Percentiles rank a stretch among this genome's conserved stretches.
phyloP scores from a whole-genome alignment of 2,329 filamentous ascomycete genomes.

The Trichoderma koningiopsis region DNA sequence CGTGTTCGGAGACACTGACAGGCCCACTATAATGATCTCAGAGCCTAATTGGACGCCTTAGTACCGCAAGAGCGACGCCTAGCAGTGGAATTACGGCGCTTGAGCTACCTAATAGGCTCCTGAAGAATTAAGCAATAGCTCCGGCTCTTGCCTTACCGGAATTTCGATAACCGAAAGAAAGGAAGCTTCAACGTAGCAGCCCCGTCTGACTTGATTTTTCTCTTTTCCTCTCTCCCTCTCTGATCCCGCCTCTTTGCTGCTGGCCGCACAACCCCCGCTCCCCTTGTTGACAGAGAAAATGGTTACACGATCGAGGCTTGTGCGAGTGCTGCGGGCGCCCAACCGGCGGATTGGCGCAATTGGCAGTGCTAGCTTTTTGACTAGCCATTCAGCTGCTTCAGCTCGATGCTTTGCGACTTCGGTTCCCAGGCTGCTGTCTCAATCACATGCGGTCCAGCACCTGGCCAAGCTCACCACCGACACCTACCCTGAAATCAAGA shows the following conservation, averaged over 20 bases:
- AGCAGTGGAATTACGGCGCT: background rate
- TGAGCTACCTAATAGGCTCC: background rate
- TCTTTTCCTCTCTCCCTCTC: background rate
- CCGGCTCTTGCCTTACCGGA: conserved; percentile 11
- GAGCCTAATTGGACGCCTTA: background rate
- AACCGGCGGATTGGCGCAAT: conserved; percentile 18
- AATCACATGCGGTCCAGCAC: conserved; percentile 30
- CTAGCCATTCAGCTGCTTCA: conserved; percentile 5
- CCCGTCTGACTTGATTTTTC: conserved; percentile 3
- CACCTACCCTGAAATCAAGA: conserved; percentile 79
- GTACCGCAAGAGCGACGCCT: background rate
- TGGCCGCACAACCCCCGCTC: conserved; percentile 7
- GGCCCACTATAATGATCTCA: conserved; percentile 4
- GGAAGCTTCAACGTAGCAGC: conserved; percentile 7
- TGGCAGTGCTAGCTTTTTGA: conserved; percentile 10
- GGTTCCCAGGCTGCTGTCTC: conserved; percentile 34
- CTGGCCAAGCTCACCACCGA: conserved; percentile 75
- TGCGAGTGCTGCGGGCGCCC: conserved; percentile 28
- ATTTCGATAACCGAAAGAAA: conserved; percentile 11
- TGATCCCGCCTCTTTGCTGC: background rate
- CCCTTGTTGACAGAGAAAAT: conserved; percentile 21
- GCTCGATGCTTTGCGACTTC: conserved; percentile 37
- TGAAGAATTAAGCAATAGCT: background rate
- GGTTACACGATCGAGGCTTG: conserved; percentile 29
- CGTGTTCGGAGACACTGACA: conserved; percentile 22